phyloP scores from a whole-genome alignment of 805 yeast species.

The Myxozyma neotropica region DNA sequence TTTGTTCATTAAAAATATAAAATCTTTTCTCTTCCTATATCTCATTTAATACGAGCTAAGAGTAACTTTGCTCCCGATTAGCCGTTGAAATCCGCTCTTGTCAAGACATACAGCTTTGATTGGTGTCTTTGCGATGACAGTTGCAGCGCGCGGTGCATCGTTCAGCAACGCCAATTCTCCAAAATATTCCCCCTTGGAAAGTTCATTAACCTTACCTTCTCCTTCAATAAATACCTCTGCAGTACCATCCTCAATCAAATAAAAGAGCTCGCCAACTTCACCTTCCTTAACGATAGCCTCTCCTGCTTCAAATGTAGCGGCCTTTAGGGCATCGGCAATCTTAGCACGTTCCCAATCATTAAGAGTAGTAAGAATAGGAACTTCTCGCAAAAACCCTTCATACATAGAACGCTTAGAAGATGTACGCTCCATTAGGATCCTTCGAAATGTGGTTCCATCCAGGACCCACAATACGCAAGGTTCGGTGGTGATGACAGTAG shows the following conservation, averaged over 20 bases:
- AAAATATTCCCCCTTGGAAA: constrained; percentile 85
- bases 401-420: constrained; percentile 87
- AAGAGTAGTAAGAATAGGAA: constrained; percentile 74
- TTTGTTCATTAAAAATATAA: too few relatives aligned
- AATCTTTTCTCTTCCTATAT: not conserved
- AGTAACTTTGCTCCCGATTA: constrained; percentile 58
- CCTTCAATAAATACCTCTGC: constrained; percentile 71
- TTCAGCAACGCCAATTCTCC: constrained; percentile 94
- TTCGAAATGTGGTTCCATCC: constrained; percentile 89
- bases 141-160: constrained; percentile 92
- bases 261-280: constrained; percentile 76
- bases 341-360: constrained; percentile 82
- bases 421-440: constrained; percentile 87
- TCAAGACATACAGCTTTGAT: constrained; percentile 91
- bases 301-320: constrained; percentile 71
- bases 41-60: constrained; percentile 1
- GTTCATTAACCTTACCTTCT: constrained; percentile 60
- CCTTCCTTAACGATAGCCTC: constrained; percentile 82
- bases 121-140: constrained; percentile 72
- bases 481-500: constrained; percentile 76
- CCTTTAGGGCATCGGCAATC: constrained; percentile 90
- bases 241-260: constrained; percentile 75
- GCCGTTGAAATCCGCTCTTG: constrained; percentile 88
- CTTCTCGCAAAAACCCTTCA: constrained; percentile 83
- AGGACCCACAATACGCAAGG: constrained; percentile 80